Conservation (phyloP, 345 rosid species). For the Acer campestre region DNA sequence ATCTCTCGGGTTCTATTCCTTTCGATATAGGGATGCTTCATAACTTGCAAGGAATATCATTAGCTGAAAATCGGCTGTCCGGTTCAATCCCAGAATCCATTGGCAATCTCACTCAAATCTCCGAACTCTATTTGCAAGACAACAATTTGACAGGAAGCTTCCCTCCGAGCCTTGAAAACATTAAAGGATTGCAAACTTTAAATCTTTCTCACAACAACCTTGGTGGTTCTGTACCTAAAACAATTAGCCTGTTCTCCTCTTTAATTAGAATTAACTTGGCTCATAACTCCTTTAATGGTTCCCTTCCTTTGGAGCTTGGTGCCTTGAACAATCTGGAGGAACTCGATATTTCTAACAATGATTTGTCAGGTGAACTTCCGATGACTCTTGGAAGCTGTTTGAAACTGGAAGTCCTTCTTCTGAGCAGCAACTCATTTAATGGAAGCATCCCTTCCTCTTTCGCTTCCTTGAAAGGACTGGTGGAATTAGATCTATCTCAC, state of each 20-base stretch:
- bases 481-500: slow-evolving; percentile 38
- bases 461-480: slow-evolving; percentile 25
- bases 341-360: slow-evolving; percentile 26
- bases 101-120: background rate
- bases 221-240: slow-evolving; percentile 21
- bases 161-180: slow-evolving; percentile 20
- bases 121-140: background rate
- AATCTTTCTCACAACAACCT: slow-evolving; percentile 28
- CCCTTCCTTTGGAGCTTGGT: slow-evolving; percentile 9
- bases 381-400: slow-evolving; percentile 27
- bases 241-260: slow-evolving; percentile 21
- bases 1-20: background rate
- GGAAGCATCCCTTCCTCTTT: slow-evolving; percentile 40
- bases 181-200: background rate
- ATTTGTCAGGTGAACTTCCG: slow-evolving; percentile 39
- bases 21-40: background rate
- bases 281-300: slow-evolving; percentile 3
- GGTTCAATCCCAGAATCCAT: slow-evolving; percentile 21
- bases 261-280: slow-evolving; percentile 19
- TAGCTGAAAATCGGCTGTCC: background rate
- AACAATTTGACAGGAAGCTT: slow-evolving; percentile 30
- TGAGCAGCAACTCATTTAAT: slow-evolving; percentile 32
- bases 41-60: background rate
- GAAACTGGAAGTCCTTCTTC: slow-evolving; percentile 10
- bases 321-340: background rate